phyloP scores from a whole-genome alignment of 495 filamentous ascomycete species.

The Neohortaea acidophila region DNA sequence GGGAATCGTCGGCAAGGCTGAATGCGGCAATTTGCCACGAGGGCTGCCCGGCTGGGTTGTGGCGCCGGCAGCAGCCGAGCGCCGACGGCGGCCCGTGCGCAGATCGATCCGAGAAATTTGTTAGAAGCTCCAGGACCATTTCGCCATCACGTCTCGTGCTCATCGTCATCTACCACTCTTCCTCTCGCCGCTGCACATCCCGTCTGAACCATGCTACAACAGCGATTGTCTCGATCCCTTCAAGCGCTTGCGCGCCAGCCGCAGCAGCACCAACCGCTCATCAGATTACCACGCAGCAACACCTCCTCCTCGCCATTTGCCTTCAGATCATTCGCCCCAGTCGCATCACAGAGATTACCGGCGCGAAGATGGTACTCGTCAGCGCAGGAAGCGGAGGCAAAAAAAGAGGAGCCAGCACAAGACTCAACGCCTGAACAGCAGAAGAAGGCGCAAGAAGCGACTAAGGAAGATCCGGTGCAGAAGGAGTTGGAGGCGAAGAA shows the following conservation, averaged over 20 bases:
- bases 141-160: background rate
- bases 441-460: conserved; percentile 5
- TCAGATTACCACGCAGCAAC: no score
- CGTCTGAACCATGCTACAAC: conserved; percentile 2
- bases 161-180: background rate
- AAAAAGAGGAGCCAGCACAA: background rate
- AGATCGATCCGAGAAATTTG: background rate
- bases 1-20: no score
- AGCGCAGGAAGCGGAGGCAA: conserved; percentile 7
- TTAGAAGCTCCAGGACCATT: background rate
- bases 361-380: conserved; percentile 13
- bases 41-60: no score
- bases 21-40: no score
- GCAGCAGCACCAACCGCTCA: background rate
- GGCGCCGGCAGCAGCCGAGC: no score
- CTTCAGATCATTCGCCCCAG: conserved; percentile 1
- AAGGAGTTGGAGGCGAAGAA: conserved; percentile 72
- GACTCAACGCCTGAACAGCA: conserved; percentile 1
- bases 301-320: conserved; percentile 1
- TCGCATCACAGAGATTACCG: conserved; percentile 2
- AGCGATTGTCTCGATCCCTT: background rate
- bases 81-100: no score
- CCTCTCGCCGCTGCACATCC: background rate
- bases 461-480: conserved; percentile 26
- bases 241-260: conserved; percentile 2